Evolutionary conservation across 805 yeast species (phyloP).

Genomic region (Priceomyces melissophilus): DNA sequence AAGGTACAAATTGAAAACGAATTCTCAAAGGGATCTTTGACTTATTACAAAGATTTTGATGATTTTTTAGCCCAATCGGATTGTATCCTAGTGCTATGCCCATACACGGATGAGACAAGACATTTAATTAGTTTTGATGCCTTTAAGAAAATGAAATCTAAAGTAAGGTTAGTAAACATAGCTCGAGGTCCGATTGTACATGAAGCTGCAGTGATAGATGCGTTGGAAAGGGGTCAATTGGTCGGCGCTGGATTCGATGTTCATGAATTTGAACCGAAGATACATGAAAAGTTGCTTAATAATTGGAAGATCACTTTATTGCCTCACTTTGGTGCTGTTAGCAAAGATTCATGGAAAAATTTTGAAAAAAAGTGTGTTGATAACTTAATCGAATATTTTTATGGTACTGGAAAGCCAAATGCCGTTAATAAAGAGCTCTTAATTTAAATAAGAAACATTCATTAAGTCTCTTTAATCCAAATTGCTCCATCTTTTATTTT

Average conservation of each 20-base stretch:
- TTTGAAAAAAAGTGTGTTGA: conserved; percentile 36
- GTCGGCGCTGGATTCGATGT: conserved; percentile 44
- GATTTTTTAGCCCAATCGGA: conserved; percentile 23
- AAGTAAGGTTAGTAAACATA: conserved; percentile 30
- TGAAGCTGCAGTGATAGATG: conserved; percentile 37
- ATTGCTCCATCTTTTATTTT: no score
- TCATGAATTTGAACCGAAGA: conserved; percentile 40
- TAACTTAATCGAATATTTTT: conserved; percentile 34
- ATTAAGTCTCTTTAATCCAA: no score
- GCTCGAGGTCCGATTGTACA: conserved; percentile 42
- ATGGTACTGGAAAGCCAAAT: conserved; percentile 25
- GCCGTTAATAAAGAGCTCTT: conserved; percentile 13
- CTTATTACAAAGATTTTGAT: conserved; percentile 18
- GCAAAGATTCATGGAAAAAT: conserved; percentile 31
- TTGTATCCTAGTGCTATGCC: conserved; percentile 36
- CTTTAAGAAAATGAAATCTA: conserved; percentile 21
- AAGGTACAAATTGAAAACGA: conserved; percentile 27
- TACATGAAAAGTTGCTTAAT: conserved; percentile 25
- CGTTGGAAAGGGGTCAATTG: conserved; percentile 36
- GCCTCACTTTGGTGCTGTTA: conserved; percentile 38
- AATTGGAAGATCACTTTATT: conserved; percentile 34
- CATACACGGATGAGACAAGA: conserved; percentile 33
- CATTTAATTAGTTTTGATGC: conserved; percentile 33
- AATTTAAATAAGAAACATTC: background rate
- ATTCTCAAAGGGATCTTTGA: conserved; percentile 23